Percentiles rank a stretch among this genome's conserved stretches.
These are phyloP conservation scores for Thymus quinquecostatus DNA, from an alignment of 257 asterid genomes.

Conservation along the genomic window DNA sequence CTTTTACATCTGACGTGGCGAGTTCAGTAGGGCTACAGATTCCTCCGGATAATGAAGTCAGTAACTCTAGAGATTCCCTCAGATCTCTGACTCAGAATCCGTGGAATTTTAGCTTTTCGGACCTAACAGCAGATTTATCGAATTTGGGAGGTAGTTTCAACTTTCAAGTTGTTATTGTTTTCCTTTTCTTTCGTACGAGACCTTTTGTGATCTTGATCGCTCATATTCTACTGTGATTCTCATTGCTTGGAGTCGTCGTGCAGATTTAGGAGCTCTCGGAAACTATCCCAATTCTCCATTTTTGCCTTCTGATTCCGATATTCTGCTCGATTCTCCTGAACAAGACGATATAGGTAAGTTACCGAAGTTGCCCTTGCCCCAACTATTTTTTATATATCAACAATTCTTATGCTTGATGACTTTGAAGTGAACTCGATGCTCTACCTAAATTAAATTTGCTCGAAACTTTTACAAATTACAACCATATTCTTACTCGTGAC, in stretches of 20 bases:
- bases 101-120: conserved; percentile 88
- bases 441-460: background rate
- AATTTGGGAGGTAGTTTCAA: conserved; percentile 62
- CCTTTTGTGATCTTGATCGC: background rate
- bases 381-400: background rate
- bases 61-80: conserved; percentile 78
- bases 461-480: background rate
- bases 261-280: conserved; percentile 97
- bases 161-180: background rate
- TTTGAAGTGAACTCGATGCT: background rate
- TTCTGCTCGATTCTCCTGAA: conserved; percentile 89
- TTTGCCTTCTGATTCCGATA: conserved; percentile 93
- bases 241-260: conserved; percentile 23
- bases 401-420: background rate
- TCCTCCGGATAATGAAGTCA: conserved; percentile 80
- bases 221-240: conserved; percentile 6
- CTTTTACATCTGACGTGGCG: conserved; percentile 83
- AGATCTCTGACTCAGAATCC: conserved; percentile 85
- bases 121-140: conserved; percentile 87
- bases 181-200: background rate
- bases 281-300: conserved; percentile 91
- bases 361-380: background rate
- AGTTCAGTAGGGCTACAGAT: conserved; percentile 77
- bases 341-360: conserved; percentile 82
- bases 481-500: conserved; percentile 10